Base-by-base conservation (phyloP, 2,329 filamentous ascomycete genomes). In the Diaporthe citriasiana region DNA sequence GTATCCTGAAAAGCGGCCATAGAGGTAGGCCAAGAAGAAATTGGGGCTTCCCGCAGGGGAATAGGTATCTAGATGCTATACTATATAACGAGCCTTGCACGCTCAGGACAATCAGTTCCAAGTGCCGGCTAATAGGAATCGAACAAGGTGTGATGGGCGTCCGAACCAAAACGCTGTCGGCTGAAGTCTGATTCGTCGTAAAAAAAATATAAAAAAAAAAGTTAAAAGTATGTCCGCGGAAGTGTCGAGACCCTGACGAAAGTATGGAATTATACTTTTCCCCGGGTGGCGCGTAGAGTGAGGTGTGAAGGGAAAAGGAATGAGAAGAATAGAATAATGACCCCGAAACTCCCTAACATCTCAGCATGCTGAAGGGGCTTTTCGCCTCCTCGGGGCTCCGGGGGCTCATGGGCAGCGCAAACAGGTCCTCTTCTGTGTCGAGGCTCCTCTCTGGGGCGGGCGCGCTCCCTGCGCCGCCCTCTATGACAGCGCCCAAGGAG, bases 371-470 rank as follows among this genome's bases (percentile, higher is more conserved):
- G 80, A 98, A 98, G 0, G 95, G 95, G 80, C 94, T 95, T 78
- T 92, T 94, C 70, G 92, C 91, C 87, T 97, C 95, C 78, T 97
- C 95, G 0, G 95, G 95, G 79, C 94, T 95, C 68, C 95, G 88
- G 1, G 95, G 95, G 79, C 94, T 96, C 84, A 98, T 91, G 1
- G 94, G 95, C 70, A 97, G 88, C 0, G 95, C 95, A 80, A 98
- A 98, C 3, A 98, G 87, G 53, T 94, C 95, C 74, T 97, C 95
- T 77, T 95, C 93, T 0, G 88, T 89, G 53, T 92, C 90, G 73
- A 84, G 82, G 4, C 45, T 51, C 76, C 77, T 79, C 66, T 80
- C 76, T 25, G 81, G 77, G 40, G 78, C 79, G 76, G 81, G 80
- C 30, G 79, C 82, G 35, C 76, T 71, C 68, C 82, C 78, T 35